Percentiles rank a stretch among this genome's conserved stretches.
phyloP scores from a whole-genome alignment of 495 filamentous ascomycete species.

The Aspergillus homomorphus region DNA sequence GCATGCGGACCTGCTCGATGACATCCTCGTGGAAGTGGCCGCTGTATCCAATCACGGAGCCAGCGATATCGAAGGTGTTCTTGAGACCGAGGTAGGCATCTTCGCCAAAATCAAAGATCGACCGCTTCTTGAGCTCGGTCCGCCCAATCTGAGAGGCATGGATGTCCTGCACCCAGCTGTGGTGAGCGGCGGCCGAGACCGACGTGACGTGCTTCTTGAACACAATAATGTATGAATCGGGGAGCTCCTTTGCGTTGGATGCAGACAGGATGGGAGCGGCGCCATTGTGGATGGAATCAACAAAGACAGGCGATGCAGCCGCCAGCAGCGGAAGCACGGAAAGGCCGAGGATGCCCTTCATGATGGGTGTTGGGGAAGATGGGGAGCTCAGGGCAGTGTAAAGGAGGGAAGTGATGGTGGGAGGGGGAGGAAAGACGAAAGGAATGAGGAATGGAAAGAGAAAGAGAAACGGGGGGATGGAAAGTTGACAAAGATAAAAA shows the following conservation, averaged over 20 bases:
- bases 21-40: constrained; percentile 92
- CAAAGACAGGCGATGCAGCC: constrained; percentile 71
- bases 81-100: constrained; percentile 81
- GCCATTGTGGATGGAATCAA: constrained; percentile 78
- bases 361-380: constrained; percentile 45
- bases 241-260: constrained; percentile 67
- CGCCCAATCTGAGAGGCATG: constrained; percentile 53
- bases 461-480: constrained; percentile 21
- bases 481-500: constrained; percentile 18
- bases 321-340: constrained; percentile 62
- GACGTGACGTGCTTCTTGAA: constrained; percentile 92
- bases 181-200: constrained; percentile 66
- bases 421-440: constrained; percentile 18
- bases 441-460: constrained; percentile 21
- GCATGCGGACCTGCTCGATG: constrained; percentile 90
- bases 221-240: constrained; percentile 93
- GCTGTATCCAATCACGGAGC: constrained; percentile 81
- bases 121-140: constrained; percentile 85
- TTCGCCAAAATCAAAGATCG: constrained; percentile 66
- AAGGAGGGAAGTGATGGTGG: constrained; percentile 2
- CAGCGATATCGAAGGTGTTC: constrained; percentile 91
- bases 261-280: constrained; percentile 87
- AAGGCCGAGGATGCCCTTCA: constrained; percentile 71
- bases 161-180: constrained; percentile 88
- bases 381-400: constrained; percentile 1